Evolutionary conservation across 2,329 filamentous ascomycete genomes (phyloP).

Genomic region (Trichophyton verrucosum): DNA sequence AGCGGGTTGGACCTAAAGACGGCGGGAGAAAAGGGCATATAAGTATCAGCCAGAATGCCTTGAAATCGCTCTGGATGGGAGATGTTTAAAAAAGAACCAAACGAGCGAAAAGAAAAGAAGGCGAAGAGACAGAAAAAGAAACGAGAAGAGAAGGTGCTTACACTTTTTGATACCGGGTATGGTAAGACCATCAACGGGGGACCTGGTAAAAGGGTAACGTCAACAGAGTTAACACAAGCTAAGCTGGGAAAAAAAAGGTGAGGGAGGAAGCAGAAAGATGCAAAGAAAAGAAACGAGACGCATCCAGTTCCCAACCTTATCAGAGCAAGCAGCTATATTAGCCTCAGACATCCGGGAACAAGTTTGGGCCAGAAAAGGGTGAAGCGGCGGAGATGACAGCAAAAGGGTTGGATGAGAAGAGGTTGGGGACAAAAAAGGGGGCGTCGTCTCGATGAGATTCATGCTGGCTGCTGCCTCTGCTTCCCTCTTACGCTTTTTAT

Average conservation of each 20-base stretch:
- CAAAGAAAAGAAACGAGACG: not conserved
- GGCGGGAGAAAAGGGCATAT: not conserved
- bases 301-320: not conserved
- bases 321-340: not conserved
- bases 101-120: not conserved
- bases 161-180: not conserved
- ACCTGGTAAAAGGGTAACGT: not conserved
- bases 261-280: not conserved
- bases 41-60: not conserved
- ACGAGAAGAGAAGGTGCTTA: not conserved
- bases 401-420: not conserved
- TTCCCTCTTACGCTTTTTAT: not conserved
- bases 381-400: not conserved
- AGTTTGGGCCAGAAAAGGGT: not conserved
- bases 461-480: not conserved
- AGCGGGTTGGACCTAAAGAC: not conserved
- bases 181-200: constrained; percentile 1
- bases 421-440: not conserved
- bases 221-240: not conserved
- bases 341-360: not conserved
- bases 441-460: not conserved
- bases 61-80: not conserved
- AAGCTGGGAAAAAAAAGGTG: not conserved
- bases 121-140: not conserved
- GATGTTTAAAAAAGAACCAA: constrained; percentile 3